phyloP scores from a whole-genome alignment of 768 basidiomycete species.

The Pilatotrama ljubarskyi region DNA sequence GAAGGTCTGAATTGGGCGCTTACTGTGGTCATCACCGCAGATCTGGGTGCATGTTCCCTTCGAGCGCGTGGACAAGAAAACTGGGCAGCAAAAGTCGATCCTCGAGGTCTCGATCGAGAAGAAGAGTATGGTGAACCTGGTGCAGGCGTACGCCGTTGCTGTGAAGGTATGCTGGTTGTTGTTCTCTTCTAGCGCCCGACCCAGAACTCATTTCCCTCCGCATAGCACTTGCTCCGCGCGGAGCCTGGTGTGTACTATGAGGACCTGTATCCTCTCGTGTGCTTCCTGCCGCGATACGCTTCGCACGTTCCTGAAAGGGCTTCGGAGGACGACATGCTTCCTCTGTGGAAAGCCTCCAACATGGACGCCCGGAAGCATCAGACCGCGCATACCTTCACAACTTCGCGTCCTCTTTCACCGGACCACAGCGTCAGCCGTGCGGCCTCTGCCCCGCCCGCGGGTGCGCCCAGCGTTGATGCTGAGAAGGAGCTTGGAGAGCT shows the following conservation, averaged over 20 bases:
- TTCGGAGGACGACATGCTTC: constrained; percentile 48
- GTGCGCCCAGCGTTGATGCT: background rate
- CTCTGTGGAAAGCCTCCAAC: constrained; percentile 52
- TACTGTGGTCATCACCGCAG: constrained; percentile 27
- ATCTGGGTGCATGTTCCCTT: constrained; percentile 59
- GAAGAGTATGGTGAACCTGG: constrained; percentile 71
- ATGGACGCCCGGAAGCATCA: constrained; percentile 28
- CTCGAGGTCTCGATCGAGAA: constrained; percentile 67
- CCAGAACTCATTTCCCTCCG: background rate
- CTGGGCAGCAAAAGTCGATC: constrained; percentile 31
- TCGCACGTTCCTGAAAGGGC: constrained; percentile 22
- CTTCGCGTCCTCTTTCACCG: constrained; percentile 20
- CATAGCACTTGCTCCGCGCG: constrained; percentile 63
- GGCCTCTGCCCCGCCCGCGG: background rate
- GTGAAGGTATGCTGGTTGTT: constrained; percentile 48
- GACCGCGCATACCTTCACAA: constrained; percentile 18
- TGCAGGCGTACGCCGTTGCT: constrained; percentile 68
- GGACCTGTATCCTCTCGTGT: constrained; percentile 70
- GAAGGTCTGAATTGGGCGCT: background rate
- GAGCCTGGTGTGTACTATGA: constrained; percentile 73
- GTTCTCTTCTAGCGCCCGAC: background rate
- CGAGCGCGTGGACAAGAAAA: constrained; percentile 39
- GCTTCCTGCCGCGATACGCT: constrained; percentile 63
- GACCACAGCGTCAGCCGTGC: background rate
- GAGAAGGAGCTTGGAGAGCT: constrained; percentile 17